Evolutionary conservation across 352 stramenopile genomes (phyloP).

Genomic region (Blastocystis sp.): DNA sequence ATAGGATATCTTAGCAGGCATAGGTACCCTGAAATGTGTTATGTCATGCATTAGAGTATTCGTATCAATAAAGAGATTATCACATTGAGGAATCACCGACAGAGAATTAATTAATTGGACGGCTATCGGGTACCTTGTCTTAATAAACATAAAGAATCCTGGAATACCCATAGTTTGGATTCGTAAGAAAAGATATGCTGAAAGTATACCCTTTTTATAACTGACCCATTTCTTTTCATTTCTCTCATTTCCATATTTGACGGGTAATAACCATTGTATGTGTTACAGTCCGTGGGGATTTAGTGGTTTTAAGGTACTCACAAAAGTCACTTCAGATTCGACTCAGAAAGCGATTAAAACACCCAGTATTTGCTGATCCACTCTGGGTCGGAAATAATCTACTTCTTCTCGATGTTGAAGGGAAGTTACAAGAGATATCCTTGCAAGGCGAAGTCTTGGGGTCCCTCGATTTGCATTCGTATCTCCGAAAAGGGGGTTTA

Average conservation of each 20-base stretch:
- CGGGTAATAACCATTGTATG: too few species aligned
- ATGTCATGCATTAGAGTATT: conserved; percentile 19
- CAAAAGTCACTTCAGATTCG: neutral
- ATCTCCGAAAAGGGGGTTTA: neutral
- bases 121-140: neutral
- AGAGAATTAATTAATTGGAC: neutral
- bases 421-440: neutral
- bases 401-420: neutral
- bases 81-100: neutral
- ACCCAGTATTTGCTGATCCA: neutral
- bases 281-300: neutral
- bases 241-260: too few species aligned
- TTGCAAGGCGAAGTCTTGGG: neutral
- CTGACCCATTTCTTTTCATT: too few species aligned
- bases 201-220: too few species aligned
- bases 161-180: neutral
- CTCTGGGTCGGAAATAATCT: neutral
- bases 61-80: conserved; percentile 8
- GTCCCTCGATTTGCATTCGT: too few species aligned
- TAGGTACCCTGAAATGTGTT: neutral
- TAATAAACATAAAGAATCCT: neutral
- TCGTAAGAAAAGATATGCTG: too few species aligned
- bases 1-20: neutral
- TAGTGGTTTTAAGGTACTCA: neutral
- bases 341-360: neutral